Evolutionary conservation across 306 rosid species (phyloP).

Genomic region (Quercus variabilis): DNA sequence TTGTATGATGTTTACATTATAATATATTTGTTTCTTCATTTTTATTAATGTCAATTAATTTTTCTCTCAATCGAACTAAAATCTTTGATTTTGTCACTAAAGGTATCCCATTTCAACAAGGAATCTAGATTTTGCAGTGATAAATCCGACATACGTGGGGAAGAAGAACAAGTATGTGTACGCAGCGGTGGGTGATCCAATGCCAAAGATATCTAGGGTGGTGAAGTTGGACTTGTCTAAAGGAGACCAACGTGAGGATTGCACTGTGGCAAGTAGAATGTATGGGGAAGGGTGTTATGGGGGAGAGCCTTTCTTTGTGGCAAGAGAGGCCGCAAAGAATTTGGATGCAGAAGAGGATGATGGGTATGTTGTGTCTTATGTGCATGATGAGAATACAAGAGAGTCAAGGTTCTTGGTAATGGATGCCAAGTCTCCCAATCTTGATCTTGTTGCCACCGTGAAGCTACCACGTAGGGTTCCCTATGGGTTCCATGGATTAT

Average conservation of each 20-base stretch:
- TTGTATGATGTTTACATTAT: no score
- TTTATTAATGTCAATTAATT: no score
- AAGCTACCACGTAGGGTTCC: conserved; percentile 82
- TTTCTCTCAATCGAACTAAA: no score
- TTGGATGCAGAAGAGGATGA: no score
- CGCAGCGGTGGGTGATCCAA: conserved; percentile 83
- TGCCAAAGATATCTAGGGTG: conserved; percentile 85
- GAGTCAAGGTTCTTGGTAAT: conserved; percentile 75
- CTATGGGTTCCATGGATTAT: conserved; percentile 87
- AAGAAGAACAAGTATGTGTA: conserved; percentile 53
- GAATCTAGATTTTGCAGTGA: conserved; percentile 70
- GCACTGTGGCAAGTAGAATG: conserved; percentile 59
- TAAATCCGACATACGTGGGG: conserved; percentile 42
- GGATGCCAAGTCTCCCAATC: conserved; percentile 77
- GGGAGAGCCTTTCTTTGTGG: conserved; percentile 24
- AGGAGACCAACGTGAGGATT: conserved; percentile 32
- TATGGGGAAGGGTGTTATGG: conserved; percentile 69
- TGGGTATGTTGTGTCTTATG: conserved; percentile 32
- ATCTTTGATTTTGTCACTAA: no score
- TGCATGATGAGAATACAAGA: conserved; percentile 63
- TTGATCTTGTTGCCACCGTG: conserved; percentile 68
- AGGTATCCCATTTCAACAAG: conserved; percentile 54
- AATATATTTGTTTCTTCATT: no score
- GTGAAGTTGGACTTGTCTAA: conserved; percentile 70
- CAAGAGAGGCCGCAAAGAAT: no score